Percentiles rank a stretch among this genome's conserved stretches.
Evolutionary conservation across 1,284 basidiomycete species (phyloP).

Genomic region (Porogramme epimiltina): DNA sequence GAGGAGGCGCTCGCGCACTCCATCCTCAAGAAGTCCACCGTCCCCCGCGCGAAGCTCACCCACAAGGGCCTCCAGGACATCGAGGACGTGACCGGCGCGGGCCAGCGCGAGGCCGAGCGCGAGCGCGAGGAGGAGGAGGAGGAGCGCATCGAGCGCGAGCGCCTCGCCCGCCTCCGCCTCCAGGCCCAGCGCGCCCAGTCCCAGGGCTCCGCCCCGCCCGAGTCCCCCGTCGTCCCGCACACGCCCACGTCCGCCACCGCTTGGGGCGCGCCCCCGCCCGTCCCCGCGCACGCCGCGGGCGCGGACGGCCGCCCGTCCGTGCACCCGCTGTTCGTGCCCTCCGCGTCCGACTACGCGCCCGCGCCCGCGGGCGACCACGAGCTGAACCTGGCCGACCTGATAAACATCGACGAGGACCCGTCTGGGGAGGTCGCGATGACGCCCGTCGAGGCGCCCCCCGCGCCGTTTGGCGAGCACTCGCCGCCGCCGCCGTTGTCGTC

Average conservation of each 20-base stretch:
- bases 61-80: constrained; percentile 89
- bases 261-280: constrained; percentile 64
- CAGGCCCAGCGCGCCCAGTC: constrained; percentile 36
- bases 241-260: constrained; percentile 55
- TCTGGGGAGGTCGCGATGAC: constrained; percentile 27
- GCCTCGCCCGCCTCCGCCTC: constrained; percentile 52
- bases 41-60: constrained; percentile 83
- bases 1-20: constrained; percentile 81
- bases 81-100: constrained; percentile 69
- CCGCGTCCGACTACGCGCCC: constrained; percentile 40
- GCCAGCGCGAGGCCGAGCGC: constrained; percentile 53
- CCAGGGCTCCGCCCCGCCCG: constrained; percentile 57
- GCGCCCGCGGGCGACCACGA: constrained; percentile 50
- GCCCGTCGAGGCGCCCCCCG: constrained; percentile 16
- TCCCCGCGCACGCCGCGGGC: constrained; percentile 42
- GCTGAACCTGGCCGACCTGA: constrained; percentile 72
- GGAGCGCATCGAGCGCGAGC: constrained; percentile 64
- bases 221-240: constrained; percentile 68
- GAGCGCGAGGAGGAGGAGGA: constrained; percentile 56
- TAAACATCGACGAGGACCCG: constrained; percentile 76
- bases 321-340: constrained; percentile 44
- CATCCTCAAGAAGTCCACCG: constrained; percentile 70
- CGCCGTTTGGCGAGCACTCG: constrained; percentile 18
- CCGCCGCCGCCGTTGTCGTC: background rate
- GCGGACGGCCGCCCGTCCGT: constrained; percentile 30